phyloP scores from a whole-genome alignment of 768 basidiomycete genomes.

The Psilocybe sp. region DNA sequence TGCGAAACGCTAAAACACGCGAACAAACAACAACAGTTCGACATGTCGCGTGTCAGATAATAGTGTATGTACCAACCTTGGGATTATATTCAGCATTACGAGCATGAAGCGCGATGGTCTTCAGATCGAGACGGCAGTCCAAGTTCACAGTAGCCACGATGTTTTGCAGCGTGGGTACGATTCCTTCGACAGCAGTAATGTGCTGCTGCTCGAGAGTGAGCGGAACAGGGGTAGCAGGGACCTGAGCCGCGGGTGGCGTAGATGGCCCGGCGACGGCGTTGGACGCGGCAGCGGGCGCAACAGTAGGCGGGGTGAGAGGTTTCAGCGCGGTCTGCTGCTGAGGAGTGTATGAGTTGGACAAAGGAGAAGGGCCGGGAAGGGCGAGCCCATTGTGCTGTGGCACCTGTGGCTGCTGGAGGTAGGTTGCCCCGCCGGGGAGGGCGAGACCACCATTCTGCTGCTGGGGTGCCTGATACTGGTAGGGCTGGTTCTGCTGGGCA shows the following conservation, averaged over 20 bases:
- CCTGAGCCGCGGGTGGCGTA: conserved; percentile 45
- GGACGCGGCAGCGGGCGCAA: conserved; percentile 24
- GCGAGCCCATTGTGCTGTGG: conserved; percentile 37
- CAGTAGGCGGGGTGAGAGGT: conserved; percentile 19
- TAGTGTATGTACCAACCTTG: conserved; percentile 78
- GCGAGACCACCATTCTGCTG: conserved; percentile 48
- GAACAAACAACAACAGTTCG: conserved; percentile 61
- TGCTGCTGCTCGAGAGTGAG: conserved; percentile 89
- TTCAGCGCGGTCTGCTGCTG: conserved; percentile 31
- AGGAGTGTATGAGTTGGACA: conserved; percentile 51
- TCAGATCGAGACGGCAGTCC: conserved; percentile 93
- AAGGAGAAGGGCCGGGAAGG: conserved; percentile 52
- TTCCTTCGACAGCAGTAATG: conserved; percentile 95
- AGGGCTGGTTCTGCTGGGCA: conserved; percentile 44
- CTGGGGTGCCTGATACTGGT: conserved; percentile 37
- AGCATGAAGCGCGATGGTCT: conserved; percentile 97
- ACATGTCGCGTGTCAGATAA: conserved; percentile 45
- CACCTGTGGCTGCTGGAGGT: conserved; percentile 33
- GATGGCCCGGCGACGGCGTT: conserved; percentile 59
- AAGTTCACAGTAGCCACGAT: conserved; percentile 99
- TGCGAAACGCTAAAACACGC: conserved; percentile 89
- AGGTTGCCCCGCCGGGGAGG: conserved; percentile 56
- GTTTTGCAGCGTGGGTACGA: conserved; percentile 99
- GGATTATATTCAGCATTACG: conserved; percentile 99
- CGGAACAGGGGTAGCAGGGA: conserved; percentile 67